Evolutionary conservation across 2,329 filamentous ascomycete species (phyloP).

Genomic region (Aphanocladium album): DNA sequence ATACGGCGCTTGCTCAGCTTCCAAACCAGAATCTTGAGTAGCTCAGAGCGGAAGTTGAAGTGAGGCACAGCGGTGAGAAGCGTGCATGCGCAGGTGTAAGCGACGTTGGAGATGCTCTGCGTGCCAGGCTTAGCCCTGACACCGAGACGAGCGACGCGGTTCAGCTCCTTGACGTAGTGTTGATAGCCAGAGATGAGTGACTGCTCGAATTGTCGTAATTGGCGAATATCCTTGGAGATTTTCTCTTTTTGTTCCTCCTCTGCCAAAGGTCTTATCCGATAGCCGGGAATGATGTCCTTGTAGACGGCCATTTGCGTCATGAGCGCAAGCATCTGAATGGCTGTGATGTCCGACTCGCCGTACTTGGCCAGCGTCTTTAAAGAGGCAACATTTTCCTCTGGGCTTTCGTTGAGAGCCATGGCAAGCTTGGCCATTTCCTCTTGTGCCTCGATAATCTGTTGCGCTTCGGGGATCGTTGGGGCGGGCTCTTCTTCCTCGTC

Average conservation of each 20-base stretch:
- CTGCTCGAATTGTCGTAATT: slow-evolving; percentile 79
- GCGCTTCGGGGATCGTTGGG: slow-evolving; percentile 64
- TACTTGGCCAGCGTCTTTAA: slow-evolving; percentile 76
- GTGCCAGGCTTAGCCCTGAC: slow-evolving; percentile 33
- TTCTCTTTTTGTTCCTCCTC: slow-evolving; percentile 74
- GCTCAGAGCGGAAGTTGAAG: slow-evolving; percentile 90
- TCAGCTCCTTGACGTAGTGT: slow-evolving; percentile 71
- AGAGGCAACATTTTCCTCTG: slow-evolving; percentile 78
- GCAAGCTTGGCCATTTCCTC: slow-evolving; percentile 88
- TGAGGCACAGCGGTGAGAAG: slow-evolving; percentile 80
- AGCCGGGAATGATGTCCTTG: slow-evolving; percentile 94
- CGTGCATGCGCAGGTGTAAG: slow-evolving; percentile 79
- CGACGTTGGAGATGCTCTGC: slow-evolving; percentile 61
- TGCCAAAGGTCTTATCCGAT: slow-evolving; percentile 77
- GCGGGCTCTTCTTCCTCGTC: slow-evolving; percentile 45
- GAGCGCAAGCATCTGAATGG: slow-evolving; percentile 80
- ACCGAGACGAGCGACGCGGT: slow-evolving; percentile 58
- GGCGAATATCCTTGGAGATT: slow-evolving; percentile 86
- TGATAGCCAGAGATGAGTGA: slow-evolving; percentile 82
- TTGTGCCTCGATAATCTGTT: slow-evolving; percentile 82
- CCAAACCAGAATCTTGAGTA: slow-evolving; percentile 80
- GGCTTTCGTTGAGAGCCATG: slow-evolving; percentile 77
- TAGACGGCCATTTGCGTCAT: slow-evolving; percentile 86
- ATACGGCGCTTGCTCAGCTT: slow-evolving; percentile 70
- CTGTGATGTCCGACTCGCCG: slow-evolving; percentile 61